Conservation (phyloP, 2,329 filamentous ascomycete genomes). For the Coleophoma crateriformis region DNA sequence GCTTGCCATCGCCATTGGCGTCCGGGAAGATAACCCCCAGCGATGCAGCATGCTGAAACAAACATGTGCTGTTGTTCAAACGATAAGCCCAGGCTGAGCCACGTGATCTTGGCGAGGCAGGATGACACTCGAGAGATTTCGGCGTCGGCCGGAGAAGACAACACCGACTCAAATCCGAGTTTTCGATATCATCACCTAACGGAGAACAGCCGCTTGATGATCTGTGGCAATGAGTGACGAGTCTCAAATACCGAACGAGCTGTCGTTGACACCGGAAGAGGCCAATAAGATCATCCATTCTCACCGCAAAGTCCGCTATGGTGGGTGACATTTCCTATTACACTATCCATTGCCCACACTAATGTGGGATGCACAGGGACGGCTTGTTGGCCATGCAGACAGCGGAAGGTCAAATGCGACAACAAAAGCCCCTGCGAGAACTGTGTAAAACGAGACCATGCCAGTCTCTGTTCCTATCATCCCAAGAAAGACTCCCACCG, state of each 20-base stretch:
- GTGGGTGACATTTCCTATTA: conserved; percentile 35
- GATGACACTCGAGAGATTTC: neutral
- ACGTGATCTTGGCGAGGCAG: no score
- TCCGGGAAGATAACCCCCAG: no score
- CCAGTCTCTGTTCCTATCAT: conserved; percentile 61
- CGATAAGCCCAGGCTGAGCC: no score
- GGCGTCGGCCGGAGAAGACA: neutral
- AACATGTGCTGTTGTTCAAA: no score
- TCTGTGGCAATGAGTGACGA: conserved; percentile 5
- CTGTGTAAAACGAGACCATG: conserved; percentile 60
- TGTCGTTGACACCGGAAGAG: conserved; percentile 43
- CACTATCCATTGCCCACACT: conserved; percentile 1
- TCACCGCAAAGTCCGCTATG: conserved; percentile 63
- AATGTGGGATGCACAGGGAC: conserved; percentile 15
- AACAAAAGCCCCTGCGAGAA: conserved; percentile 65
- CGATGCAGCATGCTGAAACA: no score
- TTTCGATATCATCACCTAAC: neutral
- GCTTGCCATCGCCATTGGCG: no score
- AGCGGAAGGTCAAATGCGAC: conserved; percentile 65
- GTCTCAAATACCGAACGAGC: conserved; percentile 2
- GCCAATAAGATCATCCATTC: conserved; percentile 65
- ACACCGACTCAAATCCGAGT: neutral
- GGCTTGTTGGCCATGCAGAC: conserved; percentile 58
- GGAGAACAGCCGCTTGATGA: no score
- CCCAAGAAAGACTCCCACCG: conserved; percentile 41